Evolutionary conservation across 257 asterid species (phyloP).

Genomic region (Solanum rostratum): DNA sequence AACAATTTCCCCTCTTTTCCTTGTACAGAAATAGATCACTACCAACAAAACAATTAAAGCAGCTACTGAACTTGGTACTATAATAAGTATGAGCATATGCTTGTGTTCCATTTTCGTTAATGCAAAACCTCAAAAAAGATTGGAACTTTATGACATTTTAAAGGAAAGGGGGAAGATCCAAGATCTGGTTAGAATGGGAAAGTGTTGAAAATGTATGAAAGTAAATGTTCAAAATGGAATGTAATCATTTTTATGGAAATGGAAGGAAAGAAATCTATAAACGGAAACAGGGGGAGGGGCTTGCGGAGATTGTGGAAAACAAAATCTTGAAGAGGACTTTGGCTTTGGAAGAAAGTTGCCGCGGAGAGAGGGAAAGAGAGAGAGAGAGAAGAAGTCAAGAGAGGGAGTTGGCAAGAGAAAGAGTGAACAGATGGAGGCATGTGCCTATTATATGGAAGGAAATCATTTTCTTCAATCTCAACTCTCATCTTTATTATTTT

Average conservation of each 20-base stretch:
- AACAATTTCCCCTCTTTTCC: constrained; percentile 15
- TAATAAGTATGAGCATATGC: constrained; percentile 31
- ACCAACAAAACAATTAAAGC: constrained; percentile 18
- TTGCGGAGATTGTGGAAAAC: constrained; percentile 5
- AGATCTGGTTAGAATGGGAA: constrained; percentile 38
- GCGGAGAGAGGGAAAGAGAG: background rate
- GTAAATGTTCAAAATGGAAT: constrained; percentile 10
- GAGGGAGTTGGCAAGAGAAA: constrained; percentile 11
- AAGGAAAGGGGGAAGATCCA: constrained; percentile 11
- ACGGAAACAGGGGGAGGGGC: background rate
- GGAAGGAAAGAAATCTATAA: constrained; percentile 6
- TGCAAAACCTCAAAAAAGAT: constrained; percentile 17
- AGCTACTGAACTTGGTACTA: constrained; percentile 25
- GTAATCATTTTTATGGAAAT: constrained; percentile 1
- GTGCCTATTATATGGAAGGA: constrained; percentile 8
- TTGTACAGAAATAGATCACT: constrained; percentile 23
- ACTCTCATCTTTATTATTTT: background rate
- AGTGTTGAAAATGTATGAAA: background rate
- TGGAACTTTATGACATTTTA: constrained; percentile 16
- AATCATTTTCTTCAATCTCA: background rate
- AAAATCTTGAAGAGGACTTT: background rate
- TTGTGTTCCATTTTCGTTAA: constrained; percentile 42
- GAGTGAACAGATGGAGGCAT: constrained; percentile 1
- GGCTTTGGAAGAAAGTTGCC: constrained; percentile 1
- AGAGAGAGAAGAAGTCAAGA: constrained; percentile 1